Evolutionary conservation across 2,329 filamentous ascomycete genomes (phyloP), one percentile per base, ranked within the genome.

Genomic region (Alternaria brassicae): DNA sequence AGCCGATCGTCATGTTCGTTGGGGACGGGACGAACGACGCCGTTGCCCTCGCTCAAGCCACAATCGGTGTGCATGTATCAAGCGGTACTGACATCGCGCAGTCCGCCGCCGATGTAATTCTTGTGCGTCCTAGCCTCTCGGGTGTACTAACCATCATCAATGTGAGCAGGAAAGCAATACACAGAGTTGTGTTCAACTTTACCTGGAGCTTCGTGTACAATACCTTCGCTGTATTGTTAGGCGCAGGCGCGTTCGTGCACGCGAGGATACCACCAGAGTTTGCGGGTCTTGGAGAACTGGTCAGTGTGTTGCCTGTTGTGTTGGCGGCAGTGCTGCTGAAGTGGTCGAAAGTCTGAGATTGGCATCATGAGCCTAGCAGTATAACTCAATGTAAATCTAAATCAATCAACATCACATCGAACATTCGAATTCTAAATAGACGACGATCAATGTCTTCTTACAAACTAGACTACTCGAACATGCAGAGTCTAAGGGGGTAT

Each of bases 1-100:
- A 61, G 45, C 64, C 70, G 0, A 66, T 84, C 3, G 84, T 91
- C 17, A 75, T 93, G 6, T 93, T 94, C 75, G 84, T 84, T 56
- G 91, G 91, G 36, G 91, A 95, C 67, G 91, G 91, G 0, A 93
- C 89, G n/a, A 94, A 94, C 72, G 91, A 94, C 67, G 90, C 91
- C 0, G 82, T 86, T 2, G 91, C 91, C 0, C 82, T 94, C 0
- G 86, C 89, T 0, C 85, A 88, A 69, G 89, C 91, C 1, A 85
- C 83, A 1, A 84, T 94, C 39, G 91, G 91, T 17, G 80, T 93
- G 0, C 88, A 91, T 66, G 86, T 94, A 73, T 85, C 84, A 56
- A 82, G 78, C 49, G 82, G 71, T 8, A 73, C 70, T 10, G 90
- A 92, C 56, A 81, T 93, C 2, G 88, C 91, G 0, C 79, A 85